phyloP scores from a whole-genome alignment of 345 rosid species.

The Eutrema japonicum region DNA sequence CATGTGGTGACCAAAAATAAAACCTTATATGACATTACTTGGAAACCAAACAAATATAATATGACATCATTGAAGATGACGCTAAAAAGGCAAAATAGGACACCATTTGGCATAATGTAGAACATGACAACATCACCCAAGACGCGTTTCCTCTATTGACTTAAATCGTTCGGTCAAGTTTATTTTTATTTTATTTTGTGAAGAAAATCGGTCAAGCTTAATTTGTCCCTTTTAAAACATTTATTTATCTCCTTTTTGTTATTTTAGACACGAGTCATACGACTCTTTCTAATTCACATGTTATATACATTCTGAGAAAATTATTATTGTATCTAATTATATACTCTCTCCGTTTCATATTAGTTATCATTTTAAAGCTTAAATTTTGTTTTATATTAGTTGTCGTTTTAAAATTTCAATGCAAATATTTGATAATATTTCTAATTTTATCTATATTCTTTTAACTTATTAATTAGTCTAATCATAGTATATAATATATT shows the following conservation, averaged over 20 bases:
- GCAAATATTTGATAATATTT: too few species aligned
- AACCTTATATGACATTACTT: background rate
- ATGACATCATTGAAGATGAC: conserved; percentile 34
- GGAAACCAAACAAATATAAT: background rate
- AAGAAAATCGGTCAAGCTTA: background rate
- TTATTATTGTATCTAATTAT: background rate
- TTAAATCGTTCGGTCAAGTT: conserved; percentile 7
- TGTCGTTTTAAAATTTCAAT: too few species aligned
- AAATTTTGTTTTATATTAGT: too few species aligned
- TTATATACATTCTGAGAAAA: background rate
- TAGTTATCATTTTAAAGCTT: too few species aligned
- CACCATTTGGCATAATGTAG: conserved; percentile 1
- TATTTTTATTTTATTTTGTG: background rate
- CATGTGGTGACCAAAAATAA: background rate
- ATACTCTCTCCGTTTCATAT: too few species aligned
- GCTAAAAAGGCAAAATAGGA: background rate
- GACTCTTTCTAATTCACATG: background rate
- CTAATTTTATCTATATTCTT: too few species aligned
- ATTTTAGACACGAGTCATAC: background rate
- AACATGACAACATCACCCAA: conserved; percentile 10
- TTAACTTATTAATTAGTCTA: too few species aligned
- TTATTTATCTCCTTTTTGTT: background rate
- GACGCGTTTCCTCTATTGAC: conserved; percentile 35
- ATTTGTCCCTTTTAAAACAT: background rate
- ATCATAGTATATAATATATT: too few species aligned